Conservation (phyloP, 163 green algal genomes). For the Scenedesmus sp. region DNA sequence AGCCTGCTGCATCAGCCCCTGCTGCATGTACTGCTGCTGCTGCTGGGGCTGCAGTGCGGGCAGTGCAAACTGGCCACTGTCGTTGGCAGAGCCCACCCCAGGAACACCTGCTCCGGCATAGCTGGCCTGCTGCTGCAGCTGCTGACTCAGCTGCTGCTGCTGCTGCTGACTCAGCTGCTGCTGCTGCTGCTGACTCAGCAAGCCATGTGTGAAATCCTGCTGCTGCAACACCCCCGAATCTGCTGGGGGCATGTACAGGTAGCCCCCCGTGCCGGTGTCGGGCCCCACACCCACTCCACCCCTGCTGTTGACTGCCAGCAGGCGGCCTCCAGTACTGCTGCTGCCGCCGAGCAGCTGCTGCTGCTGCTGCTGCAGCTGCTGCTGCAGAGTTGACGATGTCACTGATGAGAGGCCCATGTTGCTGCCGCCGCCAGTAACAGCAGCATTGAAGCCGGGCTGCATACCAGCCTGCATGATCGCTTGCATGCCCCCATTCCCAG, state of each 20-base stretch:
- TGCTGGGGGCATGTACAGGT: not conserved
- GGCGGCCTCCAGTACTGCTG: not conserved
- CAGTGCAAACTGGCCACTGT: not conserved
- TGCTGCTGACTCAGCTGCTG: not conserved
- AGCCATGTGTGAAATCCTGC: not conserved
- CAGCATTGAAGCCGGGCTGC: not conserved
- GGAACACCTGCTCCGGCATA: not conserved
- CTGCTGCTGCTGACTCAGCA: not conserved
- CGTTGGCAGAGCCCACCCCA: not conserved
- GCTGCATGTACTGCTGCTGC: conserved; percentile 7
- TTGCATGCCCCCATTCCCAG: not conserved
- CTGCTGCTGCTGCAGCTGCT: conserved; percentile 34
- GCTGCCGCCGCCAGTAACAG: not conserved
- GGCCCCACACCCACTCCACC: not conserved
- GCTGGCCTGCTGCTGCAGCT: not conserved
- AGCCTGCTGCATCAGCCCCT: not conserved
- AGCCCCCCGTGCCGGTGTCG: not conserved
- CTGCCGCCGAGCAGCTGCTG: not conserved
- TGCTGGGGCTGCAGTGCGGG: not conserved
- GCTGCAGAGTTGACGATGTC: not conserved
- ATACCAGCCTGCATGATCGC: not conserved
- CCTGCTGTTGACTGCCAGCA: not conserved
- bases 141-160: not conserved
- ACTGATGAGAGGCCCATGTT: not conserved
- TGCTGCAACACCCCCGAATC: not conserved